phyloP scores from a whole-genome alignment of 2,329 filamentous ascomycete genomes.

The Ceratocystis huliohia region DNA sequence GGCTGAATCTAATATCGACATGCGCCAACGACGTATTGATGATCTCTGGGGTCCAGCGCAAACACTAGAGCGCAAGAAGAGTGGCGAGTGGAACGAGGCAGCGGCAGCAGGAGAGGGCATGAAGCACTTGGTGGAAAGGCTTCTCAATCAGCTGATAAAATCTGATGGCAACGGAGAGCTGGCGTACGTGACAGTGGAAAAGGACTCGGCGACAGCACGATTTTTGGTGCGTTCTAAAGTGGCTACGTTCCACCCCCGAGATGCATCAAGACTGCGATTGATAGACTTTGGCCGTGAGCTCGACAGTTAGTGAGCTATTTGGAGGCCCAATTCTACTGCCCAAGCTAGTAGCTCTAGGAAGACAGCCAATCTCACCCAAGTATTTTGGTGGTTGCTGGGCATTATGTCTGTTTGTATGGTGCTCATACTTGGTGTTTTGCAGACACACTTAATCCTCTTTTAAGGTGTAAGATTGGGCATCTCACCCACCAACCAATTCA shows the following conservation, averaged over 20 bases:
- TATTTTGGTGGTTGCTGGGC: not conserved
- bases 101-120: slow-evolving; percentile 44
- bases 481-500: not conserved
- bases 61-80: slow-evolving; percentile 23
- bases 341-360: not conserved
- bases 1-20: slow-evolving; percentile 34
- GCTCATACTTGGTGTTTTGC: not conserved
- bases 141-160: slow-evolving; percentile 46
- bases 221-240: slow-evolving; percentile 54
- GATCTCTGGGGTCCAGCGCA: slow-evolving; percentile 44
- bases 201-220: slow-evolving; percentile 49
- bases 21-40: slow-evolving; percentile 48
- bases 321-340: not conserved
- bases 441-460: no score
- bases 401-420: not conserved
- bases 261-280: slow-evolving; percentile 46
- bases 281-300: slow-evolving; percentile 53
- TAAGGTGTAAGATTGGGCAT: not conserved
- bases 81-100: slow-evolving; percentile 34
- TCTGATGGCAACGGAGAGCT: slow-evolving; percentile 42
- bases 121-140: slow-evolving; percentile 45
- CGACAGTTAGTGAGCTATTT: slow-evolving; percentile 34
- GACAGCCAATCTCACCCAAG: no score
- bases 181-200: slow-evolving; percentile 45
- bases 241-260: slow-evolving; percentile 52